Evolutionary conservation across 495 filamentous ascomycete genomes (phyloP), one percentile per base, ranked within the genome.

Genomic region (Darksidea phi): DNA sequence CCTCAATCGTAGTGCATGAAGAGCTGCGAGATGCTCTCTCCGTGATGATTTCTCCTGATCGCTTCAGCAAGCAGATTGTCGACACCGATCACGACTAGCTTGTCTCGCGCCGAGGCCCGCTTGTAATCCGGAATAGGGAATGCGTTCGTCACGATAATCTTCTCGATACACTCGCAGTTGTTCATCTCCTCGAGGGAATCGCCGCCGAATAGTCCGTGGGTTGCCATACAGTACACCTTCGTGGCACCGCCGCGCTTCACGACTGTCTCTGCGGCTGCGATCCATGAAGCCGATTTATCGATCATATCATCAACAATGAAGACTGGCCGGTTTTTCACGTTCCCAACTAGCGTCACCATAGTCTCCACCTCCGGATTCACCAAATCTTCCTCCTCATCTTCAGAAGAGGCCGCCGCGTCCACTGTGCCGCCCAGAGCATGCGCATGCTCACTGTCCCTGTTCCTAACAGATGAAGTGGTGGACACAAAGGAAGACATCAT

Each of bases 251-350:
- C 94, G 61, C 89, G 81, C 80, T 96, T 96, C 54, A 95, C 88
- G 1, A 96, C 92, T 7, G 93, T 96, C 77, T 98, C 94, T 10
- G 94, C 94, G n/a, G 94, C 94, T 8, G 93, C 94, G 67, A 97
- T 94, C 94, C 94, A 98, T 18, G 90, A 95, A 20, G 89, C 90
- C 25, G 90, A 85, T 73, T 95, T 96, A 77, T 98, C 94, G 67
- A 98, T 97, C 89, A 98, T 96, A 74, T 98, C 94, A 77, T 98
- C 94, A 48, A 98, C 87, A 60, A 98, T 88, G 73, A 98, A 87
- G 37, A 97, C 94, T 1, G 89, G 84, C 54, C 86, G 84, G 72
- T 87, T 84, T 66, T 83, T 84, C 53, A 98, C 94, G 63, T 97
- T 89, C 59, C 94, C 94, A 32, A 98, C 95, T 51, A 98, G 78